Conservation (phyloP, 148 eudicot species). For the Fagopyrum homotropicum region DNA sequence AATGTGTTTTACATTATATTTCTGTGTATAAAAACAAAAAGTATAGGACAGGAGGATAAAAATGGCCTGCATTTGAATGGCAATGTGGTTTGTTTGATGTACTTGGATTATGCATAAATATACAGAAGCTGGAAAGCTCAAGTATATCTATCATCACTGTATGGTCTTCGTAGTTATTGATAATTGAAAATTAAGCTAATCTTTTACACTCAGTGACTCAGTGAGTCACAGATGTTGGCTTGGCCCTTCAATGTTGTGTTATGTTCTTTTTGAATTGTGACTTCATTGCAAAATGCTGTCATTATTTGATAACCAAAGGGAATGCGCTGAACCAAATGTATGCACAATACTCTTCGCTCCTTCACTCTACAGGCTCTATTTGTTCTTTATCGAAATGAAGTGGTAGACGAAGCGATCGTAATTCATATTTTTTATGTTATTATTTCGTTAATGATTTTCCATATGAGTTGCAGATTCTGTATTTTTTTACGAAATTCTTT, state of each 20-base stretch:
- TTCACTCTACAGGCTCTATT: too few species aligned
- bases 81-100: conserved; percentile 24
- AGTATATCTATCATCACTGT: neutral
- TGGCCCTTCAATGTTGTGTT: too few species aligned
- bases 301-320: neutral
- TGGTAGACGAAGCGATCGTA: too few species aligned
- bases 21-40: conserved; percentile 36
- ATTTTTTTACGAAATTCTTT: too few species aligned
- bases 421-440: too few species aligned
- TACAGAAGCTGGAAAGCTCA: conserved; percentile 1
- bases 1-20: conserved; percentile 20
- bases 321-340: neutral
- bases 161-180: neutral
- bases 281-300: too few species aligned
- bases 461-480: too few species aligned
- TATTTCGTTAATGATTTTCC: too few species aligned
- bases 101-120: conserved; percentile 25
- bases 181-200: neutral
- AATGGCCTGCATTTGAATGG: conserved; percentile 49
- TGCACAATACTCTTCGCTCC: neutral
- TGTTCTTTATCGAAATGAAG: too few species aligned
- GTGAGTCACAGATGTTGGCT: too few species aligned
- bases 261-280: too few species aligned
- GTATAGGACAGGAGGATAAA: conserved; percentile 18
- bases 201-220: too few species aligned